Base-by-base conservation (phyloP, 73 alveolate species). In the Paramecium primaurelia region DNA sequence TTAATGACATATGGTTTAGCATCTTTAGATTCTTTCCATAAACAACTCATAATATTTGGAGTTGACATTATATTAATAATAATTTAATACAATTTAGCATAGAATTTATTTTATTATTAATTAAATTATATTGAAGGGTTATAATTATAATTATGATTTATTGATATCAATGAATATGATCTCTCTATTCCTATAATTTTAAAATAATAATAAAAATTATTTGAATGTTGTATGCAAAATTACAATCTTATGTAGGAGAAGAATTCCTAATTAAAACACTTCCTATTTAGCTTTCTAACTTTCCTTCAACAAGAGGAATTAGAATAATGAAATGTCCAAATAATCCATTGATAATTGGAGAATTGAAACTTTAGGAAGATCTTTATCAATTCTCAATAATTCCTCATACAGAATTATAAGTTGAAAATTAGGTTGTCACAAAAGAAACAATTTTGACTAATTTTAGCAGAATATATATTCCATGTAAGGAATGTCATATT, bases 401-500 rank as follows among this genome's bases (percentile, higher is more conserved):
- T 10, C 91, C 73, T 28, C 58, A 80, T 26, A 49, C 75, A 40
- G 71, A 80, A 18, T 8, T 34, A 2, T 12, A 26, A 10, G 30
- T 80, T 14, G 77, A 80, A 25, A 44, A 80, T 12, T 80, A 45
- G 77, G 16, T 25, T 12, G 45, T 69, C 34, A 28, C 80, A 36
- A 45, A 30, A 59, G 77, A 68, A 37, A 30, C 30, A 1, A 88
- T 45, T 32, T 36, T 47, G 20, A 34, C 11, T n/a, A 64, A 36
- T 58, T 71, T 92, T 69, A 75, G 26, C 30, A n/a, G 84, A 60
- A 77, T 86, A 83, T 75, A 42, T 64, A n/a, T 73, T 22, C 92
- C 73, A 59, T 71, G 94, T 73, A 75, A 69, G 11, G 51, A 58
- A 42, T 68, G 88, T 8, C 37, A 34, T 6, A 69, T 4, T 12